These are phyloP conservation scores for Taphrina betulina DNA, from an alignment of 1,139 yeast species.

Conservation along the genomic window DNA sequence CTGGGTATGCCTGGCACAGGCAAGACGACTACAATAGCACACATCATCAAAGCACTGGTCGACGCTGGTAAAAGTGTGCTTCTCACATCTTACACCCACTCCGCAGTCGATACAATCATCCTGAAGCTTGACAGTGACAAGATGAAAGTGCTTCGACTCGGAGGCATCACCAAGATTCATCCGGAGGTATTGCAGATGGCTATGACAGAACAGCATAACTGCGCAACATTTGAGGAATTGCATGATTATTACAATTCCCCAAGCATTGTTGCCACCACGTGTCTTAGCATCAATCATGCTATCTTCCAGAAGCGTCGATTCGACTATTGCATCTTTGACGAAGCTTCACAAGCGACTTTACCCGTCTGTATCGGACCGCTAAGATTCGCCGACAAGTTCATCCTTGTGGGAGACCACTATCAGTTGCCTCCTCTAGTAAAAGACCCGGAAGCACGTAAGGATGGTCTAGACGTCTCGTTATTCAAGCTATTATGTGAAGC, in stretches of 20 bases:
- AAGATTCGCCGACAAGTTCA: slow-evolving; percentile 69
- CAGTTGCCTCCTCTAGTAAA: slow-evolving; percentile 54
- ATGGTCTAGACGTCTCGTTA: slow-evolving; percentile 74
- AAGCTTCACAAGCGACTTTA: slow-evolving; percentile 91
- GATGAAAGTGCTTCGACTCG: slow-evolving; percentile 50
- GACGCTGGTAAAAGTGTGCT: slow-evolving; percentile 64
- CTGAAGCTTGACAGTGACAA: slow-evolving; percentile 59
- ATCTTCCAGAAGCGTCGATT: slow-evolving; percentile 60
- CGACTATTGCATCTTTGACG: slow-evolving; percentile 93
- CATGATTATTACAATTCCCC: slow-evolving; percentile 59
- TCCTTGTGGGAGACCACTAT: slow-evolving; percentile 90
- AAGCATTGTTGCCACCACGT: slow-evolving; percentile 75
- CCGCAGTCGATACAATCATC: slow-evolving; percentile 91
- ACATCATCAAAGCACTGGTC: slow-evolving; percentile 63
- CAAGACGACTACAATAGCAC: slow-evolving; percentile 87
- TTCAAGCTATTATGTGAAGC: slow-evolving; percentile 69
- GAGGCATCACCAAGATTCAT: slow-evolving; percentile 53
- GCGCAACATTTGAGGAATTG: slow-evolving; percentile 40
- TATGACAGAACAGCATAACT: slow-evolving; percentile 50
- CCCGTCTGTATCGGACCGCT: slow-evolving; percentile 90
- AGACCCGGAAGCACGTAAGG: slow-evolving; percentile 50
- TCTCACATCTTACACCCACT: slow-evolving; percentile 84
- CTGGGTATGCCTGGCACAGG: slow-evolving; percentile 99
- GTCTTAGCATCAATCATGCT: slow-evolving; percentile 71
- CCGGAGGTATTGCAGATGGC: slow-evolving; percentile 58